Evolutionary conservation across 176 grass and related monocot species (phyloP), one percentile per base, ranked within the genome.

Genomic region (Oryza nivara): DNA sequence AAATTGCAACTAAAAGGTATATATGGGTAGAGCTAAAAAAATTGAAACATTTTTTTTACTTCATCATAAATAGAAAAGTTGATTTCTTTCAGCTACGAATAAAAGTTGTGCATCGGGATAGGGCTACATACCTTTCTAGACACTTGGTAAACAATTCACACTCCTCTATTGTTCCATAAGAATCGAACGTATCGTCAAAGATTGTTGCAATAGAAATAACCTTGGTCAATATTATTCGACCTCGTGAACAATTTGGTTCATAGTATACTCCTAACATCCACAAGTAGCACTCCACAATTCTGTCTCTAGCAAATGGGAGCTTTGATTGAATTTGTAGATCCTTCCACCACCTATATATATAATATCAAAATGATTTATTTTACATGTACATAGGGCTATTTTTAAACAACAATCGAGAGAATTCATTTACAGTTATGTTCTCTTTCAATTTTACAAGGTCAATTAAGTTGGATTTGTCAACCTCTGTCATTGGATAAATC

Each of bases 261-360:
- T 49, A 80, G 0, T 80, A 68, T 35, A 68, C 77, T 68, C 77
- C 44, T 35, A 80, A 34, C 64, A 80, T 68, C 77, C 77, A 68
- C 2, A 80, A 8, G 13, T 80, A 80, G 46, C 64, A 80, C 28
- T 68, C 77, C 41, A 79, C 77, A 1, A 79, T 28, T 79, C 77
- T 66, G 28, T 79, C 63, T 34, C 77, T 23, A 20, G 77, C 77
- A 49, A 80, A 68, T 7, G 77, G 44, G 43, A 80, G 77, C 6
- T 3, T 80, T 7, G 77, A 80, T n/a, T 51, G 16, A 80, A 80
- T 6, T 13, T 80, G 25, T 5, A 80, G 44, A 51, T 80, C 44
- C 25, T 47, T 80, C 77, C 77, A 80, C 64, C 77, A 80, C 64
- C 64, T 80, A 6, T 5, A 79, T 80, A 5, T 5, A 79, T 2